These are phyloP conservation scores for Triangularia verruculosa DNA, from an alignment of 2,329 filamentous ascomycete genomes.

Conservation along the genomic window DNA sequence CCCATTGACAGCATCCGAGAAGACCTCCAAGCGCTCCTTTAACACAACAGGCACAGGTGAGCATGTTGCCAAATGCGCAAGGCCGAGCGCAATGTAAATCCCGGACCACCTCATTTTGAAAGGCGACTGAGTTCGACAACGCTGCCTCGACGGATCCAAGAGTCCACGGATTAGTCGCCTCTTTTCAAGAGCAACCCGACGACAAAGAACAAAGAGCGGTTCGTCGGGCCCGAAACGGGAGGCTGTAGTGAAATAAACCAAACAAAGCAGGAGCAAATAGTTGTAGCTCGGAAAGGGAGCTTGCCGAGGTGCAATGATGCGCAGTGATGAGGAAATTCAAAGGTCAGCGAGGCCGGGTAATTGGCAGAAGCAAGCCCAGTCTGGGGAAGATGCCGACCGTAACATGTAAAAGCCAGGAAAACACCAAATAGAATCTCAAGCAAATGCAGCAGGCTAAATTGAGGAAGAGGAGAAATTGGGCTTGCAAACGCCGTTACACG, in stretches of 20 bases:
- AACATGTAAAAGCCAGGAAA: neutral
- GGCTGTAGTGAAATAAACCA: neutral
- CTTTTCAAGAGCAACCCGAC: neutral
- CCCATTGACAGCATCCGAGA: slow-evolving; percentile 5
- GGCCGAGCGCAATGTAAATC: slow-evolving; percentile 19
- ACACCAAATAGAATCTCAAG: neutral
- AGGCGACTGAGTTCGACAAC: neutral
- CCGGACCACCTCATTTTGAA: slow-evolving; percentile 20
- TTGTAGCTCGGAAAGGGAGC: neutral
- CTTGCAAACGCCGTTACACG: neutral
- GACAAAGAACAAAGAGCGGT: neutral
- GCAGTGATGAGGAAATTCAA: neutral
- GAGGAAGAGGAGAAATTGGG: neutral
- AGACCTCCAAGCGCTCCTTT: slow-evolving; percentile 10
- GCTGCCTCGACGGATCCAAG: neutral
- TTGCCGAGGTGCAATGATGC: neutral
- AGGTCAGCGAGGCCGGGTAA: slow-evolving; percentile 1
- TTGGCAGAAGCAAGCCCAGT: neutral
- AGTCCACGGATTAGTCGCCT: neutral
- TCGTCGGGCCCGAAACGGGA: neutral
- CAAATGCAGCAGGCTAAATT: neutral
- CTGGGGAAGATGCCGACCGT: neutral
- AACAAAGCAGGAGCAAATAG: neutral
- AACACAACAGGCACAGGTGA: slow-evolving; percentile 16
- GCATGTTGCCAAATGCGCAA: slow-evolving; percentile 18